Percentiles rank a stretch among this genome's conserved stretches.
Evolutionary conservation across 768 basidiomycete species (phyloP).

Genomic region (Rhizopogon vinicolor): DNA sequence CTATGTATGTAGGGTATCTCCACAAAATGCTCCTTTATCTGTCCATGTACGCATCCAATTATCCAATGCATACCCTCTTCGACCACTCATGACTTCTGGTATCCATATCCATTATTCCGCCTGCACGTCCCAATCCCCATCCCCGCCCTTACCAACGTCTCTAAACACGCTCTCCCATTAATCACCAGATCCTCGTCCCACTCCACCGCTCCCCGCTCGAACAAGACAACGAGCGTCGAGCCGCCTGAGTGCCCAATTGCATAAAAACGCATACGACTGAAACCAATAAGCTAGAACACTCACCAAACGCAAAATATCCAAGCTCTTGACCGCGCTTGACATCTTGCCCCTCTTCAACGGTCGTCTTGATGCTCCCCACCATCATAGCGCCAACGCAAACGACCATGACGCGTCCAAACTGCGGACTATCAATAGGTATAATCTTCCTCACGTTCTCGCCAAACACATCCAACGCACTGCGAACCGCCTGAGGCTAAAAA

Average conservation of each 20-base stretch:
- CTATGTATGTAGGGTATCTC: neutral
- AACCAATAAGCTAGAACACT: conserved; percentile 16
- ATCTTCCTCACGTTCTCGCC: conserved; percentile 94
- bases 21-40: neutral
- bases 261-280: neutral
- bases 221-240: conserved; percentile 86
- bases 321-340: conserved; percentile 87
- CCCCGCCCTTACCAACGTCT: conserved; percentile 85
- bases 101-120: neutral
- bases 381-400: conserved; percentile 95
- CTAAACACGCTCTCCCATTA: conserved; percentile 82
- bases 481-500: conserved; percentile 83
- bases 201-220: conserved; percentile 77
- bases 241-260: conserved; percentile 49
- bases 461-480: conserved; percentile 86
- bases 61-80: neutral
- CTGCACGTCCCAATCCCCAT: conserved; percentile 68
- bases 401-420: conserved; percentile 89
- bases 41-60: neutral
- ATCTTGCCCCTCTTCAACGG: conserved; percentile 77
- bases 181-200: conserved; percentile 91
- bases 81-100: neutral
- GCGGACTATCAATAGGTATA: conserved; percentile 83
- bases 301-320: conserved; percentile 94
- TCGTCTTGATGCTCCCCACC: conserved; percentile 87